Evolutionary conservation across 352 stramenopile genomes (phyloP).

Genomic region (Phytophthora sp.): DNA sequence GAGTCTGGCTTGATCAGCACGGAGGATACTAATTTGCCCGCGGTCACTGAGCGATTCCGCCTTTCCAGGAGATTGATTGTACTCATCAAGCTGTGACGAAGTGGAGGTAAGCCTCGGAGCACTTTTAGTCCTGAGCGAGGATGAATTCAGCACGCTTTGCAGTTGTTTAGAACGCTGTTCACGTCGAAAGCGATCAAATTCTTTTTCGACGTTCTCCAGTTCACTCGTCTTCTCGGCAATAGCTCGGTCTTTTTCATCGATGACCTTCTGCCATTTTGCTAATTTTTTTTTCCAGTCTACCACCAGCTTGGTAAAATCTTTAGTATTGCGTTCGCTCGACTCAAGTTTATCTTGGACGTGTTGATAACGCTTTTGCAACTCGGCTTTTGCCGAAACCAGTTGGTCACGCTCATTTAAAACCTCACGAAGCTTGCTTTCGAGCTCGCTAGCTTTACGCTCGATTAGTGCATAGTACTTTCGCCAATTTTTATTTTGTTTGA

Average conservation of each 20-base stretch:
- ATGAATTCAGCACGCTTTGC: conserved; percentile 33
- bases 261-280: conserved; percentile 48
- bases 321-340: conserved; percentile 24
- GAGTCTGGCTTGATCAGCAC: conserved; percentile 53
- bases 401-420: conserved; percentile 41
- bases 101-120: neutral
- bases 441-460: conserved; percentile 42
- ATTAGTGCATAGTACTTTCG: conserved; percentile 72
- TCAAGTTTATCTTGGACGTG: conserved; percentile 31
- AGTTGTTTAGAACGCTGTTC: conserved; percentile 44
- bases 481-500: conserved; percentile 82
- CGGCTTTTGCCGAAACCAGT: conserved; percentile 32
- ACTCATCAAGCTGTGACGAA: neutral
- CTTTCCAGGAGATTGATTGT: neutral
- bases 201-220: conserved; percentile 24
- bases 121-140: neutral
- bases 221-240: conserved; percentile 40
- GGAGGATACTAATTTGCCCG: conserved; percentile 41
- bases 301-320: conserved; percentile 45
- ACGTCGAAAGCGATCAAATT: conserved; percentile 39
- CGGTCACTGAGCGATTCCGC: conserved; percentile 18
- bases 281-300: conserved; percentile 64
- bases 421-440: conserved; percentile 42
- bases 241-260: conserved; percentile 49
- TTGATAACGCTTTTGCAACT: conserved; percentile 26